phyloP scores from a whole-genome alignment of 2,329 filamentous ascomycete genomes.

The Lecanosticta acicola region DNA sequence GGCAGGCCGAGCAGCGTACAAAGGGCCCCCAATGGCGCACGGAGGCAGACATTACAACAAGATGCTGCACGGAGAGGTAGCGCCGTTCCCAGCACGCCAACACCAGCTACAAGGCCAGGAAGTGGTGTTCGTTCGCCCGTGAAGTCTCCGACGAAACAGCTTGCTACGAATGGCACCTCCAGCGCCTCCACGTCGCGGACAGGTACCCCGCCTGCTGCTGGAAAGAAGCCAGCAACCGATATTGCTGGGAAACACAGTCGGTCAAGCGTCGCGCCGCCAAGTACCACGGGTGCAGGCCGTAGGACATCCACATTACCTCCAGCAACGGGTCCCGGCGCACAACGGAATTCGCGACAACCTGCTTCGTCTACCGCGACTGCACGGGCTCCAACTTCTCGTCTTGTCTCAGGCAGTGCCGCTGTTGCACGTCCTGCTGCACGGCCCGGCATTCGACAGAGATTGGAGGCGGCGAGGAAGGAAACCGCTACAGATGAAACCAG shows the following conservation, averaged over 20 bases:
- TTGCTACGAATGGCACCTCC: slow-evolving; percentile 47
- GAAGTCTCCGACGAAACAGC: slow-evolving; percentile 74
- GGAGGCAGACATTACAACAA: slow-evolving; percentile 25
- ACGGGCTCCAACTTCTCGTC: slow-evolving; percentile 11
- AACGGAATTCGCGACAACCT: slow-evolving; percentile 5
- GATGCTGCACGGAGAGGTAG: slow-evolving; percentile 25
- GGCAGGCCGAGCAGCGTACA: slow-evolving; percentile 40
- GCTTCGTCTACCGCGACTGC: slow-evolving; percentile 6
- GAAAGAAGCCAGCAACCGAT: slow-evolving; percentile 30
- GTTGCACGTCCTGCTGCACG: slow-evolving; percentile 4
- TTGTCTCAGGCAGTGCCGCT: slow-evolving; percentile 12
- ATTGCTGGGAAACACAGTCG: slow-evolving; percentile 38
- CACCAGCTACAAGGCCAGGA: slow-evolving; percentile 54
- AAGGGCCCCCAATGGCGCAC: slow-evolving; percentile 23
- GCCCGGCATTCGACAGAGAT: slow-evolving; percentile 10
- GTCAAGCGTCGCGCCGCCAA: slow-evolving; percentile 47
- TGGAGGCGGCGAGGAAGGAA: slow-evolving; percentile 22
- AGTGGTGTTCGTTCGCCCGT: slow-evolving; percentile 64
- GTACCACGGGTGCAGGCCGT: slow-evolving; percentile 19
- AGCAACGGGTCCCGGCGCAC: slow-evolving; percentile 19
- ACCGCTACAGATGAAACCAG: slow-evolving; percentile 20
- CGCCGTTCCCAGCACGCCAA: slow-evolving; percentile 63
- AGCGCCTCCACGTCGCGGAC: slow-evolving; percentile 58
- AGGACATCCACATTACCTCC: slow-evolving; percentile 31
- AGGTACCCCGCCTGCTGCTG: slow-evolving; percentile 55